phyloP scores from a whole-genome alignment of 441 rosid genomes.

The Aleurites moluccanus region DNA sequence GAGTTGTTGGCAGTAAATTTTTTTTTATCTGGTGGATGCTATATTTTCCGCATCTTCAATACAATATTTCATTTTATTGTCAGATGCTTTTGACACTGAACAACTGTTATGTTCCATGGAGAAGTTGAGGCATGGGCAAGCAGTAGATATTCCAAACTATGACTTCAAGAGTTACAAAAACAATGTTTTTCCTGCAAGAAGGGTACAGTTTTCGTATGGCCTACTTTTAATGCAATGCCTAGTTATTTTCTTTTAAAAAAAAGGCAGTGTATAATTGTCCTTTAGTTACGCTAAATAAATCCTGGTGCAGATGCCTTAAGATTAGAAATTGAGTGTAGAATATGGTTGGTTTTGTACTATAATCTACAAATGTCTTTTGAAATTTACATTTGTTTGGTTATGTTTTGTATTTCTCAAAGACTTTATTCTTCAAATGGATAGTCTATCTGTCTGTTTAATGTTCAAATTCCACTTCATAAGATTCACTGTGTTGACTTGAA shows the following conservation, averaged over 20 bases:
- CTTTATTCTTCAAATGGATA: not conserved
- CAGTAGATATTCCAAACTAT: slow-evolving; percentile 92
- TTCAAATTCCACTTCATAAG: not conserved
- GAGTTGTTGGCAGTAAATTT: not conserved
- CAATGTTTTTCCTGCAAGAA: slow-evolving; percentile 71
- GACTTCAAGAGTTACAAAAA: slow-evolving; percentile 94
- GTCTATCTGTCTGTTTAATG: not conserved
- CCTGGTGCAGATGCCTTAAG: not conserved
- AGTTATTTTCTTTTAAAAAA: not conserved
- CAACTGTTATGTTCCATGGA: slow-evolving; percentile 73
- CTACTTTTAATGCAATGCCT: slow-evolving; percentile 10
- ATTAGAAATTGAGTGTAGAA: not conserved
- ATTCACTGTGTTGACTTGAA: not conserved
- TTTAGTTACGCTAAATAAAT: not conserved
- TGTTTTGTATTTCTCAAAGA: not conserved
- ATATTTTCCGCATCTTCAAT: slow-evolving; percentile 22
- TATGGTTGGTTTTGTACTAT: not conserved
- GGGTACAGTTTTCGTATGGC: slow-evolving; percentile 50
- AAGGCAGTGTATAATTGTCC: not conserved
- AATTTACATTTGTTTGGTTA: not conserved
- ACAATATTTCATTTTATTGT: slow-evolving; percentile 26
- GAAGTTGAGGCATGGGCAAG: slow-evolving; percentile 78
- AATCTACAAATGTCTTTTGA: not conserved
- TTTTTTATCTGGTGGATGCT: slow-evolving; percentile 10
- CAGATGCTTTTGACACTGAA: slow-evolving; percentile 97